Conservation (phyloP, 306 rosid species). For the Erythrophleum fordii region DNA sequence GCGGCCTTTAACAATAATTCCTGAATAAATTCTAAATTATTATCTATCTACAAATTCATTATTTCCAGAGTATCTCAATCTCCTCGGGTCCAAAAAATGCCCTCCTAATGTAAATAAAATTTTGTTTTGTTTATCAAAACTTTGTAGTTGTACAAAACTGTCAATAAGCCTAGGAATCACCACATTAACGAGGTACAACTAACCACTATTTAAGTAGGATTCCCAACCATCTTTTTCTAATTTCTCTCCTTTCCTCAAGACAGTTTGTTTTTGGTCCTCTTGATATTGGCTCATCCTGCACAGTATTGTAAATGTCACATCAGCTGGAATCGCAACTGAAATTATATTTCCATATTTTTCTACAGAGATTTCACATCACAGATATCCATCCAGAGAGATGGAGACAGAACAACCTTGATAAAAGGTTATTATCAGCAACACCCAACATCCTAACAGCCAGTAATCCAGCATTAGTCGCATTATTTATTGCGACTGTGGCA, state of each 20-base stretch:
- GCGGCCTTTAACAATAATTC: background rate
- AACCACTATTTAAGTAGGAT: conserved; percentile 46
- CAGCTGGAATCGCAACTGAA: conserved; percentile 19
- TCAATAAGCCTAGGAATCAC: conserved; percentile 6
- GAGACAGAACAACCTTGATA: conserved; percentile 59
- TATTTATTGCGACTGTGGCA: conserved; percentile 83
- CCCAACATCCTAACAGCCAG: conserved; percentile 70
- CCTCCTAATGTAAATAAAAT: background rate
- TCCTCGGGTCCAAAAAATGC: background rate
- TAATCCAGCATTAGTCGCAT: conserved; percentile 84
- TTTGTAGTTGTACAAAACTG: conserved; percentile 30
- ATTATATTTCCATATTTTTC: background rate
- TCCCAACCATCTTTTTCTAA: conserved; percentile 73
- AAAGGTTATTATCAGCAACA: conserved; percentile 45
- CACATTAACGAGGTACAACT: conserved; percentile 17
- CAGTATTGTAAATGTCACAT: conserved; percentile 4
- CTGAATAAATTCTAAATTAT: background rate
- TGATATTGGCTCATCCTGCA: conserved; percentile 81
- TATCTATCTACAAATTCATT: background rate
- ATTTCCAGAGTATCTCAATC: conserved; percentile 9
- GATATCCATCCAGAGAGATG: background rate
- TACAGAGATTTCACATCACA: background rate
- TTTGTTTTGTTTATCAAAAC: conserved; percentile 24
- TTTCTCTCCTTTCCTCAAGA: conserved; percentile 70
- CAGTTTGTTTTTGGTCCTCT: conserved; percentile 66